Evolutionary conservation across 352 stramenopile species (phyloP).

Genomic region (Pythium dissotocum): DNA sequence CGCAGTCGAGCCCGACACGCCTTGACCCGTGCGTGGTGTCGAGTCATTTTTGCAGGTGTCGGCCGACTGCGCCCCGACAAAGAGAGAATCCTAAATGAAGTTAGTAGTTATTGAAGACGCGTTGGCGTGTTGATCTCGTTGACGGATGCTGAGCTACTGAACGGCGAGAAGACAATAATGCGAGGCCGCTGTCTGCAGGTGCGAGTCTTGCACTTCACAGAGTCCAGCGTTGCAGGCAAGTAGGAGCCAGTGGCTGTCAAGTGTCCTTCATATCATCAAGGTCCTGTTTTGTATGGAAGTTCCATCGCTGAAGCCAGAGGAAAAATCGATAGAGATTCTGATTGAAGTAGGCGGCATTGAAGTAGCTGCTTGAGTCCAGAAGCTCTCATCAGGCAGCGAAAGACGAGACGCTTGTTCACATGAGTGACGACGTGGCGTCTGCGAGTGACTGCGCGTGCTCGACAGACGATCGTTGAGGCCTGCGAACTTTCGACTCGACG

Average conservation of each 20-base stretch:
- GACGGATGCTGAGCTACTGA: too few species aligned
- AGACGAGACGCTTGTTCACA: not conserved
- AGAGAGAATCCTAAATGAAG: constrained; percentile 8
- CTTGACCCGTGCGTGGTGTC: not conserved
- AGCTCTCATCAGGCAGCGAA: not conserved
- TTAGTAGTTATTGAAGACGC: constrained; percentile 4
- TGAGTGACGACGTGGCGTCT: not conserved
- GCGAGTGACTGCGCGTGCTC: not conserved
- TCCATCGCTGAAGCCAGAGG: not conserved
- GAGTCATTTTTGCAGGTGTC: constrained; percentile 5
- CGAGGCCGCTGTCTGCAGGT: too few species aligned
- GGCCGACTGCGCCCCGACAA: not conserved
- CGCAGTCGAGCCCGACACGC: not conserved
- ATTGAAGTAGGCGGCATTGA: not conserved
- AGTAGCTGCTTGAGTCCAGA: not conserved
- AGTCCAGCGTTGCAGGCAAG: not conserved
- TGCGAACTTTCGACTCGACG: constrained; percentile 8
- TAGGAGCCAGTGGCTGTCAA: not conserved
- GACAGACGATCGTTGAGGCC: not conserved
- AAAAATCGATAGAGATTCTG: not conserved
- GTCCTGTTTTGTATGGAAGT: not conserved
- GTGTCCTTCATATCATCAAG: not conserved
- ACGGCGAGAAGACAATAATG: too few species aligned
- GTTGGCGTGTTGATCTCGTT: not conserved
- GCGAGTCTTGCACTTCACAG: not conserved